These are phyloP conservation scores for Teratosphaeria viscida DNA, from an alignment of 2,329 filamentous ascomycete genomes.

Conservation along the genomic window DNA sequence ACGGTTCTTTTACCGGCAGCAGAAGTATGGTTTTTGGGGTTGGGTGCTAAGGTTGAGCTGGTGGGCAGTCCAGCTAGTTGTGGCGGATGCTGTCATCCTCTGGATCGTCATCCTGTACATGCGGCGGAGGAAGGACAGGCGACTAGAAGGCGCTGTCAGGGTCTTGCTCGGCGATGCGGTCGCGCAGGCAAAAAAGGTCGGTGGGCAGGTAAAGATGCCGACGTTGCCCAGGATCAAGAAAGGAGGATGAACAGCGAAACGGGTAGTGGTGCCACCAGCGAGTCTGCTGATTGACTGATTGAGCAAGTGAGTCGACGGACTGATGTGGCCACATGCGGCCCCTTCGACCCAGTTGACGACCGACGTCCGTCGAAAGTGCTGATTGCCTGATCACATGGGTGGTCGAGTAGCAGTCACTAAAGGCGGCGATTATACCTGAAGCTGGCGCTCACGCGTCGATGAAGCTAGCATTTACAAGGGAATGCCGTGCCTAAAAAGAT, in stretches of 20 bases:
- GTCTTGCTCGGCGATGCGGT: slow-evolving; percentile 46
- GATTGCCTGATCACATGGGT: no score
- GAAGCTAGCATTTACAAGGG: neutral
- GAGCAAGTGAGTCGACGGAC: no score
- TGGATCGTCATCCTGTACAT: slow-evolving; percentile 60
- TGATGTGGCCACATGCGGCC: no score
- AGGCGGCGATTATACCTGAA: neutral
- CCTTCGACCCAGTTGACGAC: no score
- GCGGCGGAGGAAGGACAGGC: slow-evolving; percentile 57
- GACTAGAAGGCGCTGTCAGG: slow-evolving; percentile 64
- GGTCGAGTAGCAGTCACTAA: no score
- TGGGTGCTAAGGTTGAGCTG: slow-evolving; percentile 65
- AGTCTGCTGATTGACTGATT: neutral
- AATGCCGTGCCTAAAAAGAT: no score
- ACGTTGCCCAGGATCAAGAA: slow-evolving; percentile 11
- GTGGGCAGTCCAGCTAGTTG: slow-evolving; percentile 60
- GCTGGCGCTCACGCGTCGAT: neutral
- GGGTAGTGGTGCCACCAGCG: neutral
- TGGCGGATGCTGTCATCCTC: slow-evolving; percentile 59
- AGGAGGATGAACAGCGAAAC: neutral
- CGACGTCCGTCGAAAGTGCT: no score
- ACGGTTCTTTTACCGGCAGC: slow-evolving; percentile 60
- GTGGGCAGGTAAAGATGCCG: slow-evolving; percentile 25
- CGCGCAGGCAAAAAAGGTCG: slow-evolving; percentile 24
- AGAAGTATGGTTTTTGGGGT: slow-evolving; percentile 52